These are phyloP conservation scores for Boletus coccyginus DNA, from an alignment of 768 basidiomycete genomes.

Conservation along the genomic window DNA sequence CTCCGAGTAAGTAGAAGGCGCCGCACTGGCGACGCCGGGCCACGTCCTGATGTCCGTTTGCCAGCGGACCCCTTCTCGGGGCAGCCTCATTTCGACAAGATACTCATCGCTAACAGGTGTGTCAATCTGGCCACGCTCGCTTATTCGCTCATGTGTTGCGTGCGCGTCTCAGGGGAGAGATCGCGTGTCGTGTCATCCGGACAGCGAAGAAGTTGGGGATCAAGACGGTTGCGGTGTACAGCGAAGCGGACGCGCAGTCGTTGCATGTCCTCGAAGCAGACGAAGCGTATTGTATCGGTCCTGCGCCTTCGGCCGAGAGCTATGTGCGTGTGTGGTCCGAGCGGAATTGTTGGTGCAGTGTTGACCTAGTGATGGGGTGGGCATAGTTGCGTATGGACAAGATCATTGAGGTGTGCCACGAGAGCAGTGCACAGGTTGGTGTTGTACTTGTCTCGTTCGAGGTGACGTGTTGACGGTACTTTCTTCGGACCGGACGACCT, in stretches of 20 bases:
- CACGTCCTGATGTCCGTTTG: not conserved
- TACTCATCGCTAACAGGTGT: conserved; percentile 85
- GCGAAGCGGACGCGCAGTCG: conserved; percentile 77
- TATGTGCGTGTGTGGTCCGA: conserved; percentile 57
- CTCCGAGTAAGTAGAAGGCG: conserved; percentile 13
- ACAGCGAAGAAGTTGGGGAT: conserved; percentile 87
- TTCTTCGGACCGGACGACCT: not conserved
- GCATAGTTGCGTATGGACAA: conserved; percentile 79
- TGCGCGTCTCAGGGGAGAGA: conserved; percentile 69
- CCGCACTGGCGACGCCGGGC: too few relatives aligned
- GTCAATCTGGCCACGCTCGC: not conserved
- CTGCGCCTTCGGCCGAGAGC: conserved; percentile 84
- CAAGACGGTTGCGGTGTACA: conserved; percentile 89
- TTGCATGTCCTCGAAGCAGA: conserved; percentile 86
- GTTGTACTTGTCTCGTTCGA: not conserved
- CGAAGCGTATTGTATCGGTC: conserved; percentile 90
- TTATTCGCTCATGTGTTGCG: not conserved
- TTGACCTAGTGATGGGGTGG: conserved; percentile 2
- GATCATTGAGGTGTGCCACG: conserved; percentile 79
- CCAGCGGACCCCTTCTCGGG: conserved; percentile 9
- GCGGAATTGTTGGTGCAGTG: not conserved
- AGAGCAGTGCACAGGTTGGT: conserved; percentile 80
- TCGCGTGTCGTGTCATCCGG: conserved; percentile 91
- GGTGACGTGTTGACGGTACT: not conserved
- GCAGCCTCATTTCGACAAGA: conserved; percentile 80